Percentiles rank a stretch among this genome's conserved stretches.
Conservation (phyloP, 2,329 filamentous ascomycete genomes). For the Immersiporthe knoxdaviesiana region DNA sequence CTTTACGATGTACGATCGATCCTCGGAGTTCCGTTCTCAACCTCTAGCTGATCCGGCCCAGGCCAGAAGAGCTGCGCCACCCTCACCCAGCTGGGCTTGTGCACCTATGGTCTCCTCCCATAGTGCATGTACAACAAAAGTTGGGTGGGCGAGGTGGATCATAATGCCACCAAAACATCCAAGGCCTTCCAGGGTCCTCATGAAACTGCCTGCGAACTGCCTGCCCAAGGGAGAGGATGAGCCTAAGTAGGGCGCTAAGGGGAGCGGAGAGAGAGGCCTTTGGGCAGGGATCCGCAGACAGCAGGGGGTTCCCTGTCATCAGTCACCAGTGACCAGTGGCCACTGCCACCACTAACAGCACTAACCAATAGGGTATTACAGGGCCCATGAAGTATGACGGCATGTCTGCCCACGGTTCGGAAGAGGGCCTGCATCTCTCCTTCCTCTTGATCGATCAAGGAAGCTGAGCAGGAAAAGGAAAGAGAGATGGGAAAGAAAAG, state of each 20-base stretch:
- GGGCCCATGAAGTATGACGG: conserved; percentile 6
- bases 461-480: neutral
- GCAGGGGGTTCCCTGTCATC: neutral
- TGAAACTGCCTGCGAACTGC: neutral
- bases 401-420: neutral
- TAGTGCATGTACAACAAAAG: neutral
- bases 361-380: conserved; percentile 4
- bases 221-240: neutral
- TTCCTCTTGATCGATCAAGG: neutral
- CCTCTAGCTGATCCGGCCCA: neutral
- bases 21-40: neutral
- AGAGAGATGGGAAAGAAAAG: neutral
- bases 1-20: no score
- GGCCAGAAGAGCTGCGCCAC: conserved; percentile 5
- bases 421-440: neutral
- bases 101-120: neutral
- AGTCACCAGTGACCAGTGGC: neutral
- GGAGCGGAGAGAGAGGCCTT: neutral
- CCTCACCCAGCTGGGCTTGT: neutral
- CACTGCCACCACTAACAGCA: no score
- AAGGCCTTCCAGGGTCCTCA: neutral
- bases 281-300: no score
- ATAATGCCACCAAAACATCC: neutral
- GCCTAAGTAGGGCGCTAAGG: neutral
- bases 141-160: no score